phyloP scores from a whole-genome alignment of 169 alveolate species.

The Plasmodium relictum region DNA sequence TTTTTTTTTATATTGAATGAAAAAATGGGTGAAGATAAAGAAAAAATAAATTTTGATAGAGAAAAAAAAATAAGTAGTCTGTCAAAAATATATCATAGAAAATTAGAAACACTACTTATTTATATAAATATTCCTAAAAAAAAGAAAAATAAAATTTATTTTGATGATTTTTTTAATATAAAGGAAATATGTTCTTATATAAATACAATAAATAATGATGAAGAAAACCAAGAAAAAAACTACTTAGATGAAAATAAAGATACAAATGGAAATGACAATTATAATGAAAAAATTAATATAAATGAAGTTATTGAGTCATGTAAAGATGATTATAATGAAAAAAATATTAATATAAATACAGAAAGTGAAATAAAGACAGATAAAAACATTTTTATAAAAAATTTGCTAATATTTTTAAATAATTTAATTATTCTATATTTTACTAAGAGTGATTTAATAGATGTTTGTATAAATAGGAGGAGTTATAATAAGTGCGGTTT shows the following conservation, averaged over 20 bases:
- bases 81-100: slow-evolving; percentile 42
- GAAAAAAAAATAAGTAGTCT: slow-evolving; percentile 23
- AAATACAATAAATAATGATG: slow-evolving; percentile 24
- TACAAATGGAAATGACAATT: background rate
- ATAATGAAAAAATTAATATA: background rate
- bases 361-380: slow-evolving; percentile 25
- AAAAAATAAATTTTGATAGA: background rate
- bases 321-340: background rate
- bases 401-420: slow-evolving; percentile 35
- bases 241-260: background rate
- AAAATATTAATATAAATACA: background rate
- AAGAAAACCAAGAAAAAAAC: background rate
- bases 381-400: slow-evolving; percentile 35
- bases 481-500: slow-evolving; percentile 71
- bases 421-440: slow-evolving; percentile 31
- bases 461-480: slow-evolving; percentile 66
- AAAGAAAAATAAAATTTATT: slow-evolving; percentile 8
- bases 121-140: slow-evolving; percentile 56
- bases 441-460: slow-evolving; percentile 42
- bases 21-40: slow-evolving; percentile 12
- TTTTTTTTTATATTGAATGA: background rate
- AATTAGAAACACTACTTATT: slow-evolving; percentile 40
- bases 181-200: slow-evolving; percentile 19
- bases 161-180: slow-evolving; percentile 40
- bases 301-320: background rate